Percentiles rank a stretch among this genome's conserved stretches.
These are phyloP conservation scores for Puccinia horiana DNA, from an alignment of 1,284 basidiomycete genomes.

Conservation along the genomic window DNA sequence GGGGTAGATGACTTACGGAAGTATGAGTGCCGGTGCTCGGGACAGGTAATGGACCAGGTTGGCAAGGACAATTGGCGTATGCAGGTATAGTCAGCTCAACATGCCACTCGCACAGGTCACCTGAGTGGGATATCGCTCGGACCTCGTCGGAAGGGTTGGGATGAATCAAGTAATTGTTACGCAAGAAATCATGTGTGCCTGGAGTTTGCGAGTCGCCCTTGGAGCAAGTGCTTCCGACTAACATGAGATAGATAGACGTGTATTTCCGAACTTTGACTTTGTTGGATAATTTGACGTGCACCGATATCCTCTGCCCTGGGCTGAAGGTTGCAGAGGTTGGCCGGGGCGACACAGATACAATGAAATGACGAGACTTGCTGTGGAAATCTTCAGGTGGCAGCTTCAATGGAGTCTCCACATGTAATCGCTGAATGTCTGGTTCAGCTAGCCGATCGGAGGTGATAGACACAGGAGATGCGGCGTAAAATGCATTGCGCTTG, in stretches of 20 bases:
- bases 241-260: constrained; percentile 12
- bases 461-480: not conserved
- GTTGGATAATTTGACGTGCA: constrained; percentile 8
- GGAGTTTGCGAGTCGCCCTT: not conserved
- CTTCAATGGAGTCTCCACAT: not conserved
- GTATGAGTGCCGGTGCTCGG: constrained; percentile 9
- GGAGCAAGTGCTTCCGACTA: constrained; percentile 1
- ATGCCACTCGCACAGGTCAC: constrained; percentile 24
- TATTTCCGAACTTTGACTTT: constrained; percentile 28
- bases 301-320: constrained; percentile 28
- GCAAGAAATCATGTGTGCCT: constrained; percentile 36
- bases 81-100: constrained; percentile 23
- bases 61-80: constrained; percentile 36
- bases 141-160: constrained; percentile 1
- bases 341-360: constrained; percentile 22
- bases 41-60: constrained; percentile 36
- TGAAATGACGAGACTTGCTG: constrained; percentile 36
- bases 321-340: constrained; percentile 21
- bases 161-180: constrained; percentile 10
- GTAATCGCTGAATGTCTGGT: not conserved
- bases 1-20: constrained; percentile 12
- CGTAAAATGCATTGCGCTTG: constrained; percentile 27
- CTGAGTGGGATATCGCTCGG: not conserved
- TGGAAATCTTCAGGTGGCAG: constrained; percentile 31
- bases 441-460: constrained; percentile 7